Base-by-base conservation (phyloP, 441 rosid species). In the Croton setiger region DNA sequence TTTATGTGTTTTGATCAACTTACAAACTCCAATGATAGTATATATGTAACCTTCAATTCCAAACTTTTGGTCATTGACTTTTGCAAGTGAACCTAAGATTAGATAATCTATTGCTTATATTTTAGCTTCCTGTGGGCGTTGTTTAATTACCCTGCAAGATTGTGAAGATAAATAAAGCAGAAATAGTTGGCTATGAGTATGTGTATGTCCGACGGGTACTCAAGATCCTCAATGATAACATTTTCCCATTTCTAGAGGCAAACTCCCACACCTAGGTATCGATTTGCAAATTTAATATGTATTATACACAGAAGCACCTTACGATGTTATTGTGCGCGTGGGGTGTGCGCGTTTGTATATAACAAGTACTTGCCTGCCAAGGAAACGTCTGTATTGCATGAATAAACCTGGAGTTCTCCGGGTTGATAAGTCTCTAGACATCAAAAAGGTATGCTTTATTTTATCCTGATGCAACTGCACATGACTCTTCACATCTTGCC, bases 11-110 rank as follows among this genome's bases (percentile, higher is more conserved):
- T 12, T 63, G 23, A 18, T 41, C 21, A 61, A 86, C 98, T 92
- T 86, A 90, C 98, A 94, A 48, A 94, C 91, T 51, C 94, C 99
- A 53, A 92, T 94, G 54, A 90, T 88, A 33, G 98, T 85, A 47
- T 92, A 85, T 52, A 86, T 82, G 60, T 90, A 94, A 73, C 96
- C 92, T 45, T 79, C 69, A 35, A 82, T 85, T 62, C 98, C 98
- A 37, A 94, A 88, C 69, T 77, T 86, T 76, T 83, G 79, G 68
- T 92, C 97, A 20, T 84, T 83, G 37, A 71, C 79, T 79, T 84
- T 83, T 59, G 83, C 78, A 54, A 95, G 76, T 56, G 97, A 81
- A 67, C 98, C 99, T 76, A 95, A 84, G 63, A 95, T 95, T 68
- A 92, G 79, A 78, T 82, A 92, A 81, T 92, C 99, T 3, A 86